Conservation (phyloP, 768 basidiomycete genomes). For the Thelephora aurantiotincta region DNA sequence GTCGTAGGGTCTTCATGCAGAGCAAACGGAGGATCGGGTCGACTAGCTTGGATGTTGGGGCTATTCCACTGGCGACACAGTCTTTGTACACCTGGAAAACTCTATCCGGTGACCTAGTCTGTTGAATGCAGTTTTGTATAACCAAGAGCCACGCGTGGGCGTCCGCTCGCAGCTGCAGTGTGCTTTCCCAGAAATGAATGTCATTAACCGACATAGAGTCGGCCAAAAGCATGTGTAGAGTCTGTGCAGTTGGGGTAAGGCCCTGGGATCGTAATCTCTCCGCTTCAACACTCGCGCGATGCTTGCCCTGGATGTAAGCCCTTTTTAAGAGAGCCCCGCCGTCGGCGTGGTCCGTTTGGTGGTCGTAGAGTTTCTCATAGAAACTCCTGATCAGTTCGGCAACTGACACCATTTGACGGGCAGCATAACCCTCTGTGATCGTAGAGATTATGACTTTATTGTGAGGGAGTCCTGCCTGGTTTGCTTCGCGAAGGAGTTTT, state of each 20-base stretch:
- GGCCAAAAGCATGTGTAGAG: conserved; percentile 28
- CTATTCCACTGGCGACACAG: conserved; percentile 27
- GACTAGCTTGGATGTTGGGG: conserved; percentile 35
- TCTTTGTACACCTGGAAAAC: conserved; percentile 38
- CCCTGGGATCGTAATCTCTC: conserved; percentile 9
- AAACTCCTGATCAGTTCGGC: conserved; percentile 8
- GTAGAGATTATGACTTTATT: conserved; percentile 6
- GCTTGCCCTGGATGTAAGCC: not conserved
- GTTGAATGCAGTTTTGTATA: conserved; percentile 31
- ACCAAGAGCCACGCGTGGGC: conserved; percentile 39
- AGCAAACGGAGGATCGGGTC: conserved; percentile 40
- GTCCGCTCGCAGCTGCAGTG: conserved; percentile 25
- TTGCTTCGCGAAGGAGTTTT: conserved; percentile 3
- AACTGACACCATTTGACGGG: conserved; percentile 1
- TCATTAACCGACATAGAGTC: conserved; percentile 26
- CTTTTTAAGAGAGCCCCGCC: not conserved
- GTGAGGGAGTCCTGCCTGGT: conserved; percentile 7
- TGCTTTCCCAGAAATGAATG: conserved; percentile 26
- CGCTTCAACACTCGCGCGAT: not conserved
- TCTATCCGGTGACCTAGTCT: conserved; percentile 20
- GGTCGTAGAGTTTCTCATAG: conserved; percentile 3
- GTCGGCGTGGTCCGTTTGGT: not conserved
- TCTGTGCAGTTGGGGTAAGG: conserved; percentile 18
- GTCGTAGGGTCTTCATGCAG: conserved; percentile 23
- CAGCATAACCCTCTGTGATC: conserved; percentile 10